phyloP scores from a whole-genome alignment of 371 early-diverging fungal species.

The Syncephalastrum monosporum region DNA sequence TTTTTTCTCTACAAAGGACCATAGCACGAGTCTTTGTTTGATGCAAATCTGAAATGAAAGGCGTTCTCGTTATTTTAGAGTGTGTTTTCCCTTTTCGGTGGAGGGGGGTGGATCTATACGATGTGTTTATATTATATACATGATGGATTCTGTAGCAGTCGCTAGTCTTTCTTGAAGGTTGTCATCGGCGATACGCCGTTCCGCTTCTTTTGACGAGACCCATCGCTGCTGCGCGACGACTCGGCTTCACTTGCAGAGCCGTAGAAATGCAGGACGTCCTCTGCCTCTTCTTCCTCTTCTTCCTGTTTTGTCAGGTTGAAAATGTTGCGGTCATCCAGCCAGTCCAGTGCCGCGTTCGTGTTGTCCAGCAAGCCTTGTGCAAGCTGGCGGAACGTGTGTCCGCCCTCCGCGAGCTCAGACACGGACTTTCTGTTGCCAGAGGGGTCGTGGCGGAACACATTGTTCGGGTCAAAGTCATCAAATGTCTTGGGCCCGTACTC shows the following conservation, averaged over 20 bases:
- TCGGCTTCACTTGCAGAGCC: constrained; percentile 27
- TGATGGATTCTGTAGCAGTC: too few species aligned
- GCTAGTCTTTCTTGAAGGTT: too few species aligned
- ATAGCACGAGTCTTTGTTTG: neutral
- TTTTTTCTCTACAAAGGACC: constrained; percentile 1
- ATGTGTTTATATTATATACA: too few species aligned
- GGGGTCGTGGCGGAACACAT: constrained; percentile 21
- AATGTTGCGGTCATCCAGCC: constrained; percentile 57
- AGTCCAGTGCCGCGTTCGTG: constrained; percentile 32
- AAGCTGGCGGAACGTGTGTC: constrained; percentile 33
- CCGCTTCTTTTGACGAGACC: neutral
- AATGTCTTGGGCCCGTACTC: constrained; percentile 88
- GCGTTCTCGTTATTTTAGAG: neutral
- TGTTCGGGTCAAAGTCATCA: constrained; percentile 69
- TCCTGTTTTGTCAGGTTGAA: constrained; percentile 56
- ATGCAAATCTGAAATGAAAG: too few species aligned
- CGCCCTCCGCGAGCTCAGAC: constrained; percentile 35
- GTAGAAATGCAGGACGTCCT: constrained; percentile 51
- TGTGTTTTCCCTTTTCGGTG: neutral
- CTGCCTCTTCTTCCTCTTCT: constrained; percentile 37
- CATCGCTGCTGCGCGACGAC: constrained; percentile 5
- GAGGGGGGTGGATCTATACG: too few species aligned
- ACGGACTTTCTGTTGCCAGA: constrained; percentile 27
- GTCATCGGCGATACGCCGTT: too few species aligned
- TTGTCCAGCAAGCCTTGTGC: constrained; percentile 37